Evolutionary conservation across 1,139 yeast genomes (phyloP).

Genomic region (Yamadazyma friedrichii): DNA sequence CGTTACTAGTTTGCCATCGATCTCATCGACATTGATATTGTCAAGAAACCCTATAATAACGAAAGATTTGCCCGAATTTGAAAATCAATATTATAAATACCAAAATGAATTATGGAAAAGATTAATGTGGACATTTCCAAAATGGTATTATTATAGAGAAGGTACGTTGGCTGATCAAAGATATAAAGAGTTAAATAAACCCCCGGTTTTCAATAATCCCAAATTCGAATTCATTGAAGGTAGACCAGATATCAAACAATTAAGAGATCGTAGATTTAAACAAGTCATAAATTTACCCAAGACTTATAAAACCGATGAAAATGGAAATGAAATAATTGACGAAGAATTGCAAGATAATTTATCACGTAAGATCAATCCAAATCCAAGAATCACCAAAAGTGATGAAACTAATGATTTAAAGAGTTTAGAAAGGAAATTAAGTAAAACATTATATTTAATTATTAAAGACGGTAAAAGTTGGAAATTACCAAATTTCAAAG

Average conservation of each 20-base stretch:
- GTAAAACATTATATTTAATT: conserved; percentile 76
- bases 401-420: conserved; percentile 60
- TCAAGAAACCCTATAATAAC: conserved; percentile 85
- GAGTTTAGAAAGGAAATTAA: conserved; percentile 75
- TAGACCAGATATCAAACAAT: conserved; percentile 79
- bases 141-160: conserved; percentile 85
- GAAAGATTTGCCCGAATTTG: conserved; percentile 71
- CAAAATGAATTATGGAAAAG: conserved; percentile 85
- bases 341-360: conserved; percentile 48
- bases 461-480: conserved; percentile 55
- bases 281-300: conserved; percentile 74
- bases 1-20: conserved; percentile 4
- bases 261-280: conserved; percentile 83
- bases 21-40: conserved; percentile 54
- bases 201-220: conserved; percentile 71
- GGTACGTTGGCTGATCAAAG: conserved; percentile 89
- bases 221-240: conserved; percentile 81
- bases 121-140: conserved; percentile 97
- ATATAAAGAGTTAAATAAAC: conserved; percentile 71
- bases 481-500: conserved; percentile 72
- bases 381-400: conserved; percentile 74
- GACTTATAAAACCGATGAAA: conserved; percentile 42
- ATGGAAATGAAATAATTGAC: conserved; percentile 38
- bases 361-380: conserved; percentile 68
- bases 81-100: conserved; percentile 72